Base-by-base conservation (phyloP, 805 yeast genomes). In the Candida pini region DNA sequence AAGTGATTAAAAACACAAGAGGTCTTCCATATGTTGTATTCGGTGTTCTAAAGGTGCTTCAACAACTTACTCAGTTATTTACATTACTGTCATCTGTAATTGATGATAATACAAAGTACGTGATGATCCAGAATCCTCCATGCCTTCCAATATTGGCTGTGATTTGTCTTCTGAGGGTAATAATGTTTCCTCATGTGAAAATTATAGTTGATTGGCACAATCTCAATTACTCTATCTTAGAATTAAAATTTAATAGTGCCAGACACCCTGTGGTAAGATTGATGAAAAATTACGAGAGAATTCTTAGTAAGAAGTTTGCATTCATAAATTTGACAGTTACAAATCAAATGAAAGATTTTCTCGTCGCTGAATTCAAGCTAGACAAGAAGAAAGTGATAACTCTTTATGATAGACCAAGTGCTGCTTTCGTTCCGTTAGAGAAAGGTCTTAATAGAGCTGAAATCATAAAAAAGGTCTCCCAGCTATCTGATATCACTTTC, bases 141-240 rank as follows among this genome's bases (percentile, higher is more conserved):
- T 75, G 86, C 4, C 68, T 92, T 31, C 99, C 99, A 0, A 65
- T 87, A 3, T 59, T 92, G 12, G 72, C 83, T 0, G 63, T 89
- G 2, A 68, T 76, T 0, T 70, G 81, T 2, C 16, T 79, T 1
- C 76, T 73, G 51, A 71, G 73, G 38, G 57, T 63, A 29, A 23
- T 74, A 13, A 58, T 66, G 39, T 54, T 42, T 26, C 60, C 63
- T 4, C 68, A 76, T 2, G 66, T 89, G 4, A 69, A 71, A 49
- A 58, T 90, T 17, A 69, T 92, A 15, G 74, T 92, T 31, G 99
- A 92, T 60, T 92, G 98, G 98, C 99, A 92, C 59, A 92, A 92
- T 58, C 66, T 92, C 47, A 95, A 94, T 26, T 90, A 75, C 57
- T 74, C 95, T 2, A 85, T 92, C 18, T 60, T 92, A 38, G 79